A percentile compares a stretch with the other conserved stretches of the same genome.
phyloP scores from a whole-genome alignment of 2,329 filamentous ascomycete genomes.

The Colletotrichum sp. region DNA sequence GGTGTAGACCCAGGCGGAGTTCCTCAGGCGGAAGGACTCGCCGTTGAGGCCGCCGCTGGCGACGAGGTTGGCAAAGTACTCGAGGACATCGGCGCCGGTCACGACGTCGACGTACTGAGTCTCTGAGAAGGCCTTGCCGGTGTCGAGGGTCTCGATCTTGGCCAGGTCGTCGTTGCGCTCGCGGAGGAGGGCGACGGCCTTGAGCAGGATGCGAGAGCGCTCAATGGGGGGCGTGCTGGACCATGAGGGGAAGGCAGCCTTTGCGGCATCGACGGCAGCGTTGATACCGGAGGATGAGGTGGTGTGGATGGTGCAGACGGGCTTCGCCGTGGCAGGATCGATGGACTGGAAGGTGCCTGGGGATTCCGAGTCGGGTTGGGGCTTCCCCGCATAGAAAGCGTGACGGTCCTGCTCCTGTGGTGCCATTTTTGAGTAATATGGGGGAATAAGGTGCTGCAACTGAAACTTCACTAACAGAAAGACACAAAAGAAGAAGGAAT shows the following conservation, averaged over 20 bases:
- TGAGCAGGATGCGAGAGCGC: constrained; percentile 79
- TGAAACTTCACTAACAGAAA: background rate
- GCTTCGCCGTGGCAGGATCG: constrained; percentile 73
- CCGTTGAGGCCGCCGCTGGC: constrained; percentile 82
- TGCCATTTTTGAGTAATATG: constrained; percentile 2
- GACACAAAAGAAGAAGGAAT: background rate
- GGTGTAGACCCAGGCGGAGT: constrained; percentile 83
- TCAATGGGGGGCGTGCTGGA: constrained; percentile 75
- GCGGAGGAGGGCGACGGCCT: constrained; percentile 76
- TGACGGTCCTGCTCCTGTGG: constrained; percentile 39
- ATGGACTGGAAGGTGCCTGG: constrained; percentile 72
- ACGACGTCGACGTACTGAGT: constrained; percentile 84
- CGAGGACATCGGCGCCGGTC: constrained; percentile 84
- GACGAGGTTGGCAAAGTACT: constrained; percentile 84
- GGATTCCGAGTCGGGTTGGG: constrained; percentile 64
- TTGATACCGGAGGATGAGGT: constrained; percentile 73
- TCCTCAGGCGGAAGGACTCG: constrained; percentile 75
- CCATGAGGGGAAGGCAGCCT: constrained; percentile 77
- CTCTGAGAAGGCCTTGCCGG: constrained; percentile 85
- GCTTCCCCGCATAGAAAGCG: constrained; percentile 78
- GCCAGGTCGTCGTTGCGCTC: constrained; percentile 81
- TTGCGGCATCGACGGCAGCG: constrained; percentile 73
- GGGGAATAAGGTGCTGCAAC: background rate
- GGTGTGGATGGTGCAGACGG: constrained; percentile 74
- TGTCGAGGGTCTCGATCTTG: constrained; percentile 81